phyloP scores from a whole-genome alignment of 106 monocot genomes.

The Vanilla planifolia region DNA sequence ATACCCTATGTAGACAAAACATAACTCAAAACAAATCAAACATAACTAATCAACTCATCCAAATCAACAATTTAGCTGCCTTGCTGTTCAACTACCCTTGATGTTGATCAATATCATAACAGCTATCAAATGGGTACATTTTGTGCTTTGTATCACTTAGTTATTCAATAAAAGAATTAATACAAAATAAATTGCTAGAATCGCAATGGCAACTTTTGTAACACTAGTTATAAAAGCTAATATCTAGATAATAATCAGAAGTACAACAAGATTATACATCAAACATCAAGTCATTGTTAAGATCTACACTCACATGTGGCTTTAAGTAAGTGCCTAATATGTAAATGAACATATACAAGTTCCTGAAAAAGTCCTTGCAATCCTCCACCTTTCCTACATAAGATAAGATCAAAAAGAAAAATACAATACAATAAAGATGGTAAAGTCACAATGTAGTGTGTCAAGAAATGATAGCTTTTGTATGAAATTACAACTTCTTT shows the following conservation, averaged over 20 bases:
- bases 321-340: conserved; percentile 89
- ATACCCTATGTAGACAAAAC: too few relatives aligned
- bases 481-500: too few relatives aligned
- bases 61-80: too few relatives aligned
- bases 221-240: not conserved
- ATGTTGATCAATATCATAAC: too few relatives aligned
- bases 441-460: not conserved
- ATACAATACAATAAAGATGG: not conserved
- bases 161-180: too few relatives aligned
- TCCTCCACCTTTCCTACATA: conserved; percentile 75
- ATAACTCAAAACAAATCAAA: too few relatives aligned
- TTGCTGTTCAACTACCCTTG: too few relatives aligned
- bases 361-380: conserved; percentile 90
- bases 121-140: too few relatives aligned
- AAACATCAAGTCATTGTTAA: not conserved
- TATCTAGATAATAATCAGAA: not conserved
- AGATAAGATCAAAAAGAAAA: not conserved
- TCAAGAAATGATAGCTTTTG: not conserved
- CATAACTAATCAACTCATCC: too few relatives aligned
- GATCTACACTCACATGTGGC: conserved; percentile 74
- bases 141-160: too few relatives aligned
- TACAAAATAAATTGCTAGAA: too few relatives aligned
- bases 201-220: too few relatives aligned
- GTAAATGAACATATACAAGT: conserved; percentile 77
- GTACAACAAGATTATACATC: not conserved